These are phyloP conservation scores for Vitis hybrid DNA, from an alignment of 177 flowering plant genomes.

Conservation along the genomic window DNA sequence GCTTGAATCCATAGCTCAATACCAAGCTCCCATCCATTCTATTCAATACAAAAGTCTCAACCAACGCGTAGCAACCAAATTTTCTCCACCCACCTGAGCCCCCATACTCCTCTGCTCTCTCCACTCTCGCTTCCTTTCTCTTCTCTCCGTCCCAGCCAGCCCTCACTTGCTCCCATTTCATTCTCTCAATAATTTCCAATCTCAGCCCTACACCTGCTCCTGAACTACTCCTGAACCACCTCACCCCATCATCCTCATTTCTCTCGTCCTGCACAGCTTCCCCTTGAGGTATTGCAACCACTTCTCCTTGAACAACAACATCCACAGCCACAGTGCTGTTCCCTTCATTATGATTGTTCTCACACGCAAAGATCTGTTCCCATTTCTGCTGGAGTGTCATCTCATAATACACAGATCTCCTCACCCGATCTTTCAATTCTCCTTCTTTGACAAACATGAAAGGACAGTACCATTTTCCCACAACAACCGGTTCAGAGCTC, in stretches of 20 bases:
- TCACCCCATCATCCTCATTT: slow-evolving; percentile 26
- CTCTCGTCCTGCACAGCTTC: slow-evolving; percentile 23
- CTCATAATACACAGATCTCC: slow-evolving; percentile 34
- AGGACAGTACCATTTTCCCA: slow-evolving; percentile 63
- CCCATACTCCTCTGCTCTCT: slow-evolving; percentile 16
- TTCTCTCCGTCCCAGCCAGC: slow-evolving; percentile 31
- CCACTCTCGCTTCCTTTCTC: slow-evolving; percentile 30
- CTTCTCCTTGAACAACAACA: slow-evolving; percentile 30
- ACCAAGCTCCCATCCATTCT: slow-evolving; percentile 40
- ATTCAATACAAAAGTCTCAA: slow-evolving; percentile 40
- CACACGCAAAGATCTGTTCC: slow-evolving; percentile 34
- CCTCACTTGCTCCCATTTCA: slow-evolving; percentile 51
- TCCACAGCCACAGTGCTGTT: slow-evolving; percentile 28
- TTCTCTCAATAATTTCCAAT: slow-evolving; percentile 32
- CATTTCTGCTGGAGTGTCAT: slow-evolving; percentile 50
- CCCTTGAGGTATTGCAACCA: slow-evolving; percentile 19
- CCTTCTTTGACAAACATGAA: slow-evolving; percentile 47
- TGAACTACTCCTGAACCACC: slow-evolving; percentile 28
- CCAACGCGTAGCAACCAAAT: slow-evolving; percentile 39
- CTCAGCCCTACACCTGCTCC: slow-evolving; percentile 37
- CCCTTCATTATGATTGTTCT: slow-evolving; percentile 12
- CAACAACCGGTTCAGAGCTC: slow-evolving; percentile 23
- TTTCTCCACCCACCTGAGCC: slow-evolving; percentile 27
- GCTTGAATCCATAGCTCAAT: slow-evolving; percentile 30
- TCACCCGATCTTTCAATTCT: slow-evolving; percentile 22